These are phyloP conservation scores for Amanita jacksonii DNA, from an alignment of 768 basidiomycete species.

Conservation along the genomic window DNA sequence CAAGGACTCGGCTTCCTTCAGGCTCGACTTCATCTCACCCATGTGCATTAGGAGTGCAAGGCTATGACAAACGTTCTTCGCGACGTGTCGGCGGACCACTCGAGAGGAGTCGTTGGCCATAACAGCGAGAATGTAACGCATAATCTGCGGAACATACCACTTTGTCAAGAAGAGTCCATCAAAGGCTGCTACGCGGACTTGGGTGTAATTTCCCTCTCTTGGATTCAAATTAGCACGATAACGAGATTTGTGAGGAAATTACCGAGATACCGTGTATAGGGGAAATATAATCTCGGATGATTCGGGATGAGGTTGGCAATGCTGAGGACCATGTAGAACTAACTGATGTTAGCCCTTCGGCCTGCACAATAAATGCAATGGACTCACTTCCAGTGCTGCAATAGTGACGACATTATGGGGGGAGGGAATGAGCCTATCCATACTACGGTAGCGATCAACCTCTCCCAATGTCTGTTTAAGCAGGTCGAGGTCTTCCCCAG, in stretches of 20 bases:
- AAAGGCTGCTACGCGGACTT: conserved; percentile 88
- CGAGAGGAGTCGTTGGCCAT: conserved; percentile 82
- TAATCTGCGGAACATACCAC: conserved; percentile 78
- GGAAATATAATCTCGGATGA: conserved; percentile 72
- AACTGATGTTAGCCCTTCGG: conserved; percentile 7
- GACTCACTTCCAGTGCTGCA: conserved; percentile 76
- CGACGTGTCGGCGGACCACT: conserved; percentile 76
- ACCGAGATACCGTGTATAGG: conserved; percentile 70
- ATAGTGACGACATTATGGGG: conserved; percentile 90
- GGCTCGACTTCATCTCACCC: conserved; percentile 76
- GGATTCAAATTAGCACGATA: conserved; percentile 10
- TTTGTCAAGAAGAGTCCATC: conserved; percentile 88
- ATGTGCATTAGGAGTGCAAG: conserved; percentile 79
- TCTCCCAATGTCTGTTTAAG: conserved; percentile 70
- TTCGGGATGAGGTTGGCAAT: conserved; percentile 70
- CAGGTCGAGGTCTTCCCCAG: conserved; percentile 56
- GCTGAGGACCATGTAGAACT: conserved; percentile 78
- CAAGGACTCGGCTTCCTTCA: conserved; percentile 67
- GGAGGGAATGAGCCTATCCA: conserved; percentile 93
- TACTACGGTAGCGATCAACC: conserved; percentile 85
- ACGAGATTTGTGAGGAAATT: neutral
- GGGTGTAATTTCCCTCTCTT: conserved; percentile 90
- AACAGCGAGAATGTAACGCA: conserved; percentile 81
- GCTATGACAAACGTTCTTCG: conserved; percentile 77
- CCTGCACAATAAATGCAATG: too few relatives aligned